Conservation (phyloP, 73 alveolate genomes). For the Durusdinium trenchii region DNA sequence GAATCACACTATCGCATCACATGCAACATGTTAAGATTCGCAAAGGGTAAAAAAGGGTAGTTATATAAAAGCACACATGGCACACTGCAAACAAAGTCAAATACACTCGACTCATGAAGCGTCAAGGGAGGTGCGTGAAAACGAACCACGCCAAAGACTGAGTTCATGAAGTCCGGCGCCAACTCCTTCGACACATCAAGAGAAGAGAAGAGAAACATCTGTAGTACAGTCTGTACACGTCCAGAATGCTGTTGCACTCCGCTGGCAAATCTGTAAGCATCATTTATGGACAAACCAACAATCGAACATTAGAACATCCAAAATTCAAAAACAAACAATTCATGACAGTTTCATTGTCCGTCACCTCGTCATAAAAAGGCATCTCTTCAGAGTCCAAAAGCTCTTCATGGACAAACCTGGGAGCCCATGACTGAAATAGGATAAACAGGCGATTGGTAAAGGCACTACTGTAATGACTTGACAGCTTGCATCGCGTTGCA, state of each 20-base stretch:
- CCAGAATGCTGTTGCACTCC: not conserved
- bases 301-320: not conserved
- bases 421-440: not conserved
- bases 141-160: constrained; percentile 39
- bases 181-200: not conserved
- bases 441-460: not conserved
- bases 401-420: constrained; percentile 71
- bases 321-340: not conserved
- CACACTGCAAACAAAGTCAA: no score
- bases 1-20: no score
- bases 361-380: constrained; percentile 76
- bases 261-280: not conserved
- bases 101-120: no score
- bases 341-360: not conserved
- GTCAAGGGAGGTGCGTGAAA: no score
- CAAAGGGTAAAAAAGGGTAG: no score
- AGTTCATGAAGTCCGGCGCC: constrained; percentile 68
- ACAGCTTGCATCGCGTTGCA: not conserved
- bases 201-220: not conserved
- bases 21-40: no score
- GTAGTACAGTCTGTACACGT: not conserved
- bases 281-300: not conserved
- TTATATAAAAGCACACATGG: no score
- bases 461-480: not conserved
- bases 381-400: constrained; percentile 49